A percentile compares a stretch with the other conserved stretches of the same genome.
phyloP scores from a whole-genome alignment of 2,329 filamentous ascomycete genomes.

The Trichoderma arundinaceum region DNA sequence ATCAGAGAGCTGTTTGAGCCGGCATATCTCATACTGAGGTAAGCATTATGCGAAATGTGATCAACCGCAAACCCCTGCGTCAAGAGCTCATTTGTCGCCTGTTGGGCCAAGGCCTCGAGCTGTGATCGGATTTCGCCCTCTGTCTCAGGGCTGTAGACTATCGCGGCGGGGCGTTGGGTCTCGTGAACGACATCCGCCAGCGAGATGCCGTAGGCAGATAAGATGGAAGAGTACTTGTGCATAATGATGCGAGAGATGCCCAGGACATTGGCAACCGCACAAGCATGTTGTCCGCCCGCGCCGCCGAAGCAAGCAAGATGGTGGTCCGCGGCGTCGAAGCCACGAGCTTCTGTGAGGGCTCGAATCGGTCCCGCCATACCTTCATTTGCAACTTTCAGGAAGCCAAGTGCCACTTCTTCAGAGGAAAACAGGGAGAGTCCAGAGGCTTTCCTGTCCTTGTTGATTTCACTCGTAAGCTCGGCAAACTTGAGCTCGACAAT shows the following conservation, averaged over 20 bases:
- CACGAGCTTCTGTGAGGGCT: slow-evolving; percentile 45
- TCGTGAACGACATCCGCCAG: slow-evolving; percentile 54
- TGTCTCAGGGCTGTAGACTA: slow-evolving; percentile 38
- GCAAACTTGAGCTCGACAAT: slow-evolving; percentile 49
- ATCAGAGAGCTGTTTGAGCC: slow-evolving; percentile 51
- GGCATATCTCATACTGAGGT: slow-evolving; percentile 52
- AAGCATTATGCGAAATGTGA: slow-evolving; percentile 50
- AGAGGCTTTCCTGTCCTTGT: slow-evolving; percentile 42
- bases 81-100: slow-evolving; percentile 36
- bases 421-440: slow-evolving; percentile 39
- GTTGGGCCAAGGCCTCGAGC: slow-evolving; percentile 36
- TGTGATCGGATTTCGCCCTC: slow-evolving; percentile 35
- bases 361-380: slow-evolving; percentile 47
- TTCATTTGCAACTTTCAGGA: slow-evolving; percentile 47
- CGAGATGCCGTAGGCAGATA: slow-evolving; percentile 55
- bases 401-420: slow-evolving; percentile 47
- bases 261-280: slow-evolving; percentile 50
- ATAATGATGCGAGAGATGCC: slow-evolving; percentile 52
- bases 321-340: slow-evolving; percentile 45
- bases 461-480: slow-evolving; percentile 51
- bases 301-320: slow-evolving; percentile 47
- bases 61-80: slow-evolving; percentile 42
- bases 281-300: slow-evolving; percentile 53
- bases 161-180: slow-evolving; percentile 46
- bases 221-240: slow-evolving; percentile 52